Base-by-base conservation (phyloP, 257 asterid genomes). In the Euphrasia confusa region DNA sequence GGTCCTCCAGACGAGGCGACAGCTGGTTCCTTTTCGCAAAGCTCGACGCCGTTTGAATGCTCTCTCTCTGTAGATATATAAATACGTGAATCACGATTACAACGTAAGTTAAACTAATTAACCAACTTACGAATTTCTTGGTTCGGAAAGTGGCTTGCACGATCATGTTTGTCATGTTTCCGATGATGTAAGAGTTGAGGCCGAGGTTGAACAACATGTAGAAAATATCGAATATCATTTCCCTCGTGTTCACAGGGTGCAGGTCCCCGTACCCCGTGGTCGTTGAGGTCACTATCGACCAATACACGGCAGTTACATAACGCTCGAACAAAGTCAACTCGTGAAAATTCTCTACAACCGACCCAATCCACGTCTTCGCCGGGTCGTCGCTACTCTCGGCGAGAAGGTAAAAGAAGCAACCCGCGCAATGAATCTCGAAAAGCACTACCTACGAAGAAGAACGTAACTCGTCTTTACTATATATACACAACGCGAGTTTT, bases 1-100 rank as follows among this genome's bases (percentile, higher is more conserved):
- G 97, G 58, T 89, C 97, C 59, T 67, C 82, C 63, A 89, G 81
- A 5, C 88, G 84, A 61, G 68, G 65, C 4, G 95, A 89, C 64
- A 89, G 79, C 7, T 64, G 79, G 54, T 89, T 89, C 84, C 95
- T 80, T 71, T 72, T 82, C 0, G 85, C 94, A 58, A 89, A 89
- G 74, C 86, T 83, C 32, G 97, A 78, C 13, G 97, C 94, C 32
- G 88, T 86, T 18, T 72, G 72, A 74, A 89, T 74, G 21, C 86
- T 78, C 58, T 86, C 94, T 72, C 97, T 76, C 97, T 89, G 40
- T 0, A 2, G 11, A 3, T 37, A n/a, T n/a, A n/a, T n/a, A 21
- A 21, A 21, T 21, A 37, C 2, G 42, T 7, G 42, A 37, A 37
- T 6, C 7, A 55, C 15, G 9, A 48, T 15, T 26, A 32, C 9